Percentiles rank a stretch among this genome's conserved stretches.
Conservation (phyloP, 495 filamentous ascomycete genomes). For the Penicillium roqueforti region DNA sequence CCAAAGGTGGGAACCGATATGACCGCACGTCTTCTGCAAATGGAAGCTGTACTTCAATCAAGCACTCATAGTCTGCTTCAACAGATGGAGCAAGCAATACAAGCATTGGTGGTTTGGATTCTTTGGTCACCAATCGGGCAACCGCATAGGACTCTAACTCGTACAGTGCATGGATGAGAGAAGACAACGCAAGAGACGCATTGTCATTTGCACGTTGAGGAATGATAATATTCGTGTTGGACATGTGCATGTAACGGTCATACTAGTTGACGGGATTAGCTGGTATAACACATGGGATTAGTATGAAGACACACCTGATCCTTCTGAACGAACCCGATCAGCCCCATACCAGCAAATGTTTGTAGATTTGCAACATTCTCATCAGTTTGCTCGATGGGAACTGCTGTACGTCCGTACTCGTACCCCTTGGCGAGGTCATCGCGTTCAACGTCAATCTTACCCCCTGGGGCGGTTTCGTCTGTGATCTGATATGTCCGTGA, state of each 20-base stretch:
- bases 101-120: conserved; percentile 68
- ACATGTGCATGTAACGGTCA: conserved; percentile 80
- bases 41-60: conserved; percentile 89
- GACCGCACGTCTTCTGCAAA: conserved; percentile 87
- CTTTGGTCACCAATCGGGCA: conserved; percentile 78
- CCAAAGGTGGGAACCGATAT: conserved; percentile 87
- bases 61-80: conserved; percentile 77
- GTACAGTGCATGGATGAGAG: conserved; percentile 81
- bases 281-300: neutral
- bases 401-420: conserved; percentile 87
- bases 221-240: conserved; percentile 67
- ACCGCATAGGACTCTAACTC: conserved; percentile 86
- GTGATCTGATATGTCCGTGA: conserved; percentile 75
- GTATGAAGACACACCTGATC: conserved; percentile 54
- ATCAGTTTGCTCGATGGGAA: conserved; percentile 82
- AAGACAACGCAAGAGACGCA: conserved; percentile 78
- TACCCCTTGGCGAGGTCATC: conserved; percentile 90
- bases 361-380: conserved; percentile 76
- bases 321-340: conserved; percentile 79
- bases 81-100: conserved; percentile 80
- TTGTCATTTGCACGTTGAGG: conserved; percentile 68
- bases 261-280: conserved; percentile 51
- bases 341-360: conserved; percentile 66
- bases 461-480: conserved; percentile 67
- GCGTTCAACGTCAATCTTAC: conserved; percentile 77